These are phyloP conservation scores for Coprinopsis sp. DNA, from an alignment of 768 basidiomycete species.

Conservation along the genomic window DNA sequence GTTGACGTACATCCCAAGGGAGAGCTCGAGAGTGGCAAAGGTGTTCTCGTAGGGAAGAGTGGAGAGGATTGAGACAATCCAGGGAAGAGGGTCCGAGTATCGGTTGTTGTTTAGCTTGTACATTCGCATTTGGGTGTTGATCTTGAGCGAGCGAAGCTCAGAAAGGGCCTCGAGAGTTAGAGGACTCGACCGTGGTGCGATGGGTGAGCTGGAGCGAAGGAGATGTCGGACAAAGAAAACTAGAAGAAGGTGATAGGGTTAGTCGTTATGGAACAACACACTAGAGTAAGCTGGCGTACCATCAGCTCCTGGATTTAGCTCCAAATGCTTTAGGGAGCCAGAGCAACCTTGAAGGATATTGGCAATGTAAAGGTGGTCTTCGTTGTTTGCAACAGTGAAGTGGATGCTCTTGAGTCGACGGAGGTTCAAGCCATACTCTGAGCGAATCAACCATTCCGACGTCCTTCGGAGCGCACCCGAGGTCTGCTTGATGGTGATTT, in stretches of 20 bases:
- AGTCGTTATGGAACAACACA: not conserved
- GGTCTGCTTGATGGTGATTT: constrained; percentile 12
- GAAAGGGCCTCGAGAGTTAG: not conserved
- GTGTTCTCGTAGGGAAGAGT: constrained; percentile 6
- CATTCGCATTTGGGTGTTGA: constrained; percentile 8
- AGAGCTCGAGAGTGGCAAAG: constrained; percentile 5
- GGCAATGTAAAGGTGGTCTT: constrained; percentile 7
- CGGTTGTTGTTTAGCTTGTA: constrained; percentile 13
- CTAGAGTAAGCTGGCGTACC: constrained; percentile 4
- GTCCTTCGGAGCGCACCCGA: constrained; percentile 8
- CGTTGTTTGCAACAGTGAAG: constrained; percentile 5
- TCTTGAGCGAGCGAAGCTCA: constrained; percentile 6
- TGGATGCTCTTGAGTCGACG: constrained; percentile 3
- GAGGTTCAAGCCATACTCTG: constrained; percentile 5
- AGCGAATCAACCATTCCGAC: constrained; percentile 10
- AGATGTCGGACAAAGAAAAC: constrained; percentile 9
- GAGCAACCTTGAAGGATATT: constrained; percentile 8
- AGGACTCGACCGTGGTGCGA: not conserved
- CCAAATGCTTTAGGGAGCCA: constrained; percentile 7
- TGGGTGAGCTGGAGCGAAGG: constrained; percentile 1
- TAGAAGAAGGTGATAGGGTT: not conserved
- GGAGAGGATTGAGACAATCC: constrained; percentile 8
- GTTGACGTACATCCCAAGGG: constrained; percentile 3
- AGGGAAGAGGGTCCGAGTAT: constrained; percentile 9
- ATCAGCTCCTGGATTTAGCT: constrained; percentile 8